phyloP scores from a whole-genome alignment of 768 basidiomycete genomes.

The Stropharia rugosoannulata region DNA sequence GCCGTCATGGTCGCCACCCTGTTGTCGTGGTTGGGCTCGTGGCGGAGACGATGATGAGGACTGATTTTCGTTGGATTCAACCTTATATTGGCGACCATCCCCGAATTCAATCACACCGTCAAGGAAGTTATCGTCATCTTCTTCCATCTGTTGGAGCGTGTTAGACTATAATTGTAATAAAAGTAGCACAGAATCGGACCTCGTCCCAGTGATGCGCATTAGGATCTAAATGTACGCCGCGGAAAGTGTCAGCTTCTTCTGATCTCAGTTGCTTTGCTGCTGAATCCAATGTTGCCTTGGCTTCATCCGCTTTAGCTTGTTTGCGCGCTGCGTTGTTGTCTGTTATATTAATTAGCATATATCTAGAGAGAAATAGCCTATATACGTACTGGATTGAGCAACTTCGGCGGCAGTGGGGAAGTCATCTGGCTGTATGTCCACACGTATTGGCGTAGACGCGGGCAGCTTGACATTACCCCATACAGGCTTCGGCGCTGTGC shows the following conservation, averaged over 20 bases:
- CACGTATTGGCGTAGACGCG: constrained; percentile 31
- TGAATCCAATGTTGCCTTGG: constrained; percentile 50
- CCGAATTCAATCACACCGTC: constrained; percentile 93
- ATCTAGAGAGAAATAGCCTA: neutral
- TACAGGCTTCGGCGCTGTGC: constrained; percentile 48
- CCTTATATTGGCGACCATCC: constrained; percentile 90
- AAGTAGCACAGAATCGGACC: constrained; percentile 47
- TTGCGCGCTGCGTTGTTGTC: constrained; percentile 22
- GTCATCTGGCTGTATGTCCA: constrained; percentile 56
- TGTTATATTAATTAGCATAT: constrained; percentile 7
- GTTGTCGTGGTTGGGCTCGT: neutral
- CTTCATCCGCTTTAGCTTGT: constrained; percentile 35
- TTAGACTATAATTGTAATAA: neutral
- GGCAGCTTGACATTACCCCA: constrained; percentile 67
- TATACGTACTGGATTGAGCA: constrained; percentile 65
- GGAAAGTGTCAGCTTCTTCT: constrained; percentile 91
- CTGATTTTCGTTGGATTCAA: constrained; percentile 50
- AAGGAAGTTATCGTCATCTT: constrained; percentile 90
- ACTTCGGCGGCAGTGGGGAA: constrained; percentile 98
- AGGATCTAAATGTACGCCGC: constrained; percentile 90
- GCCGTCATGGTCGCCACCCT: constrained; percentile 20
- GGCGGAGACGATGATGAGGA: constrained; percentile 22
- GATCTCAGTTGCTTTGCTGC: constrained; percentile 61
- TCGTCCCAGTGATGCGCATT: constrained; percentile 98
- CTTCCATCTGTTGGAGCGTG: constrained; percentile 63